Evolutionary conservation across 495 filamentous ascomycete species (phyloP).

Genomic region (Diplogelasinospora grovesii): DNA sequence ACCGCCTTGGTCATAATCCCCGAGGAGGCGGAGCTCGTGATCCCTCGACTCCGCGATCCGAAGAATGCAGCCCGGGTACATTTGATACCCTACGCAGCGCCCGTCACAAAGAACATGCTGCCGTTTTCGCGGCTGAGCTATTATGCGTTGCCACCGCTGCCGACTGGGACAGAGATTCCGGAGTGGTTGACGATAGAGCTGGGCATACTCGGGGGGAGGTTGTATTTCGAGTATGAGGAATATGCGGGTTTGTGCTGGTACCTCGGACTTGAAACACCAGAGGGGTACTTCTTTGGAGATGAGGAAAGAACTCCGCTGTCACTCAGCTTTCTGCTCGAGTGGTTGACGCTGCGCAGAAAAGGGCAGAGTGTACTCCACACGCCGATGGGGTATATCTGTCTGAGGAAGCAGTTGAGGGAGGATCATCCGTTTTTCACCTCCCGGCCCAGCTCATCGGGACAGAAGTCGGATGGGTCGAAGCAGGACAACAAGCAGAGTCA

Average conservation of each 20-base stretch:
- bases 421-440: neutral
- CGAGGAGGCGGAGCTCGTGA: conserved; percentile 47
- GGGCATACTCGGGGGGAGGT: conserved; percentile 47
- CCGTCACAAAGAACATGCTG: conserved; percentile 47
- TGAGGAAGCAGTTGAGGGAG: neutral
- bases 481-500: too few relatives aligned
- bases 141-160: conserved; percentile 35
- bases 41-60: too few relatives aligned
- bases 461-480: too few relatives aligned
- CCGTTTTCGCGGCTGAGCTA: conserved; percentile 49
- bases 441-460: too few relatives aligned
- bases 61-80: too few relatives aligned
- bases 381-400: conserved; percentile 48
- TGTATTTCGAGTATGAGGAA: conserved; percentile 40
- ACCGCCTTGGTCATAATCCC: conserved; percentile 46
- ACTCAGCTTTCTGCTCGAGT: conserved; percentile 41
- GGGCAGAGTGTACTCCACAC: conserved; percentile 47
- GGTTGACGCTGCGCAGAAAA: conserved; percentile 44
- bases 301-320: conserved; percentile 15
- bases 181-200: conserved; percentile 45
- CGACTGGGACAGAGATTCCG: conserved; percentile 29
- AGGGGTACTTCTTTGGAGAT: too few relatives aligned
- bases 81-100: conserved; percentile 47
- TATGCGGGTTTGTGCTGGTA: neutral
- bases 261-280: neutral